A percentile compares a stretch with the other conserved stretches of the same genome.
phyloP scores from a whole-genome alignment of 768 basidiomycete genomes.

The Leccinellum luteum region DNA sequence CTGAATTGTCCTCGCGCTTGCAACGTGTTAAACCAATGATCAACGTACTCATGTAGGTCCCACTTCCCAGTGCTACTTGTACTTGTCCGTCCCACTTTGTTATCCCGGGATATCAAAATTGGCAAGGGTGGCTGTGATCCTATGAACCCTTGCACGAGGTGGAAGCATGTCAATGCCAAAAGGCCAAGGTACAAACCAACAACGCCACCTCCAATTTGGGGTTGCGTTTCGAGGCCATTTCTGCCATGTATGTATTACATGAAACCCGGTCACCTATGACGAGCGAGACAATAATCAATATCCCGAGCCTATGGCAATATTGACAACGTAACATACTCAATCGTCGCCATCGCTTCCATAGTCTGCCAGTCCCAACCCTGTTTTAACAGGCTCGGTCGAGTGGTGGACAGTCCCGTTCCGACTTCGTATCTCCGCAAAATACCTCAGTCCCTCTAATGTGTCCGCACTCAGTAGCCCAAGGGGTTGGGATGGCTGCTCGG shows the following conservation, averaged over 20 bases:
- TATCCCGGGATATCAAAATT: background rate
- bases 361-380: slow-evolving; percentile 62
- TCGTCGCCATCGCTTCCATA: slow-evolving; percentile 79
- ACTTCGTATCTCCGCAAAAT: slow-evolving; percentile 85
- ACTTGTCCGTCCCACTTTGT: background rate
- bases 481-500: slow-evolving; percentile 36
- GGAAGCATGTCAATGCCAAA: slow-evolving; percentile 26
- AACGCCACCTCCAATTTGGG: background rate
- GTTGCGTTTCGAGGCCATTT: background rate
- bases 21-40: slow-evolving; percentile 21
- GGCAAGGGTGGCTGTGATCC: slow-evolving; percentile 23
- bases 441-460: slow-evolving; percentile 86
- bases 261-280: background rate
- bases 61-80: slow-evolving; percentile 5
- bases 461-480: slow-evolving; percentile 75
- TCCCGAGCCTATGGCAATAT: background rate
- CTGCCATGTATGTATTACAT: background rate
- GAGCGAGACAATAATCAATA: slow-evolving; percentile 1
- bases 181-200: slow-evolving; percentile 21
- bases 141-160: slow-evolving; percentile 22
- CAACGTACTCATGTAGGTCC: slow-evolving; percentile 15
- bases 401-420: slow-evolving; percentile 42
- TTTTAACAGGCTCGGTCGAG: slow-evolving; percentile 26
- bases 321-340: slow-evolving; percentile 12
- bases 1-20: slow-evolving; percentile 6